A percentile compares a stretch with the other conserved stretches of the same genome.
These are phyloP conservation scores for Mucor indicus DNA, from an alignment of 371 early-diverging fungal genomes.

Conservation along the genomic window DNA sequence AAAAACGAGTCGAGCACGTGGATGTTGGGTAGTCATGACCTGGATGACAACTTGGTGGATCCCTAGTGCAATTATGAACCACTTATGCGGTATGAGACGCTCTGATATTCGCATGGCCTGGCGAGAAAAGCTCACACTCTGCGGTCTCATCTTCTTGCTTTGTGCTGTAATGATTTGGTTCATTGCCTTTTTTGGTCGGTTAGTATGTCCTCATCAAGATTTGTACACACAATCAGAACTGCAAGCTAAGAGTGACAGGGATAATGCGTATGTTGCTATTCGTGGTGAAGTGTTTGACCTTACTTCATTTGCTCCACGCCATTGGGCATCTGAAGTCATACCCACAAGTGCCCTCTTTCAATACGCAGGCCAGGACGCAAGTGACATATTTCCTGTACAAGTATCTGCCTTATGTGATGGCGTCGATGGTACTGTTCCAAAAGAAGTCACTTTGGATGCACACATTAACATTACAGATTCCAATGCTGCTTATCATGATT, in stretches of 20 bases:
- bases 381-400: conserved; percentile 75
- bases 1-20: conserved; percentile 44
- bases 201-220: conserved; percentile 85
- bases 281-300: conserved; percentile 77
- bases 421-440: conserved; percentile 27
- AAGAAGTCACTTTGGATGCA: conserved; percentile 34
- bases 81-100: conserved; percentile 66
- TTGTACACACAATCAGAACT: conserved; percentile 58
- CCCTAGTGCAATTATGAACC: conserved; percentile 61
- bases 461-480: conserved; percentile 45
- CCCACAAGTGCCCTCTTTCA: conserved; percentile 39
- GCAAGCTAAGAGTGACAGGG: conserved; percentile 35
- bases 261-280: conserved; percentile 58
- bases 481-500: conserved; percentile 40
- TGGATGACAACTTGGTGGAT: conserved; percentile 90
- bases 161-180: conserved; percentile 46
- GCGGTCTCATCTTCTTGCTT: conserved; percentile 67
- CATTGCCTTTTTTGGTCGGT: conserved; percentile 79
- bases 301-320: conserved; percentile 59
- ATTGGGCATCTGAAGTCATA: conserved; percentile 52
- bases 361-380: conserved; percentile 71
- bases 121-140: conserved; percentile 81
- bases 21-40: conserved; percentile 78
- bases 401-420: conserved; percentile 57
- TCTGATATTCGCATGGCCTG: conserved; percentile 85